Evolutionary conservation across 1,284 basidiomycete species (phyloP).

Genomic region (Ceratobasidium theobromae): DNA sequence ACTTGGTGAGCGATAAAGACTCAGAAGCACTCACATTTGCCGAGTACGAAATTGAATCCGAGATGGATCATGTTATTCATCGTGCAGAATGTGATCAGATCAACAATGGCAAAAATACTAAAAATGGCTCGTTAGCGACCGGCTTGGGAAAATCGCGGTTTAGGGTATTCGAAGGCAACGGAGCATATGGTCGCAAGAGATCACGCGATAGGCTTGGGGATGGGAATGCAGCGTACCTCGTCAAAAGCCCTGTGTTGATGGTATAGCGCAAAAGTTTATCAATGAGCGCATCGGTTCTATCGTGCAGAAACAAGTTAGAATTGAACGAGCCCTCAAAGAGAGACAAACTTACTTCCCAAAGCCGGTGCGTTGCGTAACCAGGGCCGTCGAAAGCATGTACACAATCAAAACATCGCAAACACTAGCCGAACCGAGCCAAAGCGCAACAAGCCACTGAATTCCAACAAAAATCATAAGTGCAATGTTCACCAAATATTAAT

Average conservation of each 20-base stretch:
- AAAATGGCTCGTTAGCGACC: not conserved
- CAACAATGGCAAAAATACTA: slow-evolving; percentile 41
- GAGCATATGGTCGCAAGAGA: no score
- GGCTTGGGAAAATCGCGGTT: not conserved
- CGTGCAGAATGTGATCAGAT: slow-evolving; percentile 40
- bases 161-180: not conserved
- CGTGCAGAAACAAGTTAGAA: not conserved
- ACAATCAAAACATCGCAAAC: slow-evolving; percentile 43
- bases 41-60: slow-evolving; percentile 44
- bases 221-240: slow-evolving; percentile 37
- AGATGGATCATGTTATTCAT: slow-evolving; percentile 42
- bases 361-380: slow-evolving; percentile 42
- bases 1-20: not conserved
- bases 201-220: not conserved
- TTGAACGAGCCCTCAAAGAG: not conserved
- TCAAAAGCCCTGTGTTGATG: slow-evolving; percentile 43
- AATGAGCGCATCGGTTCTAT: slow-evolving; percentile 43
- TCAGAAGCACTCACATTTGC: slow-evolving; percentile 40
- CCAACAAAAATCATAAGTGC: not conserved
- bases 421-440: slow-evolving; percentile 42
- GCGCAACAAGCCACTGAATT: slow-evolving; percentile 42
- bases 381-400: slow-evolving; percentile 41
- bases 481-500: not conserved
- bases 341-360: slow-evolving; percentile 39
- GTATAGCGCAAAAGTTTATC: slow-evolving; percentile 43